Base-by-base conservation (phyloP, 163 green algal species). In the Prototheca cutis region DNA sequence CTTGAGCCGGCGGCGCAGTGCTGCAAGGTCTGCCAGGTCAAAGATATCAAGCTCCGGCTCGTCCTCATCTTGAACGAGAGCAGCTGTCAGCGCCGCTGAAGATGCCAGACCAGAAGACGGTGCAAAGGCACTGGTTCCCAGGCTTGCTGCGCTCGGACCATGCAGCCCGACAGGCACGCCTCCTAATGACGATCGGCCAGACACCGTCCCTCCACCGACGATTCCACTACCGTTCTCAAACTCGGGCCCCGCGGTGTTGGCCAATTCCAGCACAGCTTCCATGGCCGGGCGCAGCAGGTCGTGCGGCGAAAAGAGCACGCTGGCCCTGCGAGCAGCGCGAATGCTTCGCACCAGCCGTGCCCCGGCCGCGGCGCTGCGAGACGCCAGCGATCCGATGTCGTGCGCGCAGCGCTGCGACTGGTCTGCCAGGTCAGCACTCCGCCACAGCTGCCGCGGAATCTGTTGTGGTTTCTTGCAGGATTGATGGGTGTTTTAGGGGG, bases 11-110 rank as follows among this genome's bases (percentile, higher is more conserved):
- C 72, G 61, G 3, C 73, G 53, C 36, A 85, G 67, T 1, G 51
- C 8, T 1, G 63, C 78, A 53, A 85, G 60, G 55, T 82, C 78
- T 27, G 66, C 52, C 23, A 55, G 23, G 54, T 79, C 73, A 56
- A 82, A 77, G 52, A 82, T 76, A 69, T 91, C 82, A 33, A 87
- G 40, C 45, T 87, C 79, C 17, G 71, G 63, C 25, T 81, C 67
- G 23, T 80, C 67, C 4, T 58, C 60, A n/a, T n/a, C n/a, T n/a
- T n/a, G n/a, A n/a, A n/a, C n/a, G n/a, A n/a, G n/a, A n/a, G n/a
- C n/a, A n/a, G n/a, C n/a, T n/a, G n/a, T n/a, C n/a, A n/a, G n/a
- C n/a, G n/a, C n/a, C n/a, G n/a, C n/a, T n/a, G n/a, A n/a, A n/a
- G n/a, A n/a, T n/a, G n/a, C n/a, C n/a, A n/a, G n/a, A n/a, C n/a